Evolutionary conservation across 2,329 filamentous ascomycete species (phyloP).

Genomic region (Albifimbria verrucaria): DNA sequence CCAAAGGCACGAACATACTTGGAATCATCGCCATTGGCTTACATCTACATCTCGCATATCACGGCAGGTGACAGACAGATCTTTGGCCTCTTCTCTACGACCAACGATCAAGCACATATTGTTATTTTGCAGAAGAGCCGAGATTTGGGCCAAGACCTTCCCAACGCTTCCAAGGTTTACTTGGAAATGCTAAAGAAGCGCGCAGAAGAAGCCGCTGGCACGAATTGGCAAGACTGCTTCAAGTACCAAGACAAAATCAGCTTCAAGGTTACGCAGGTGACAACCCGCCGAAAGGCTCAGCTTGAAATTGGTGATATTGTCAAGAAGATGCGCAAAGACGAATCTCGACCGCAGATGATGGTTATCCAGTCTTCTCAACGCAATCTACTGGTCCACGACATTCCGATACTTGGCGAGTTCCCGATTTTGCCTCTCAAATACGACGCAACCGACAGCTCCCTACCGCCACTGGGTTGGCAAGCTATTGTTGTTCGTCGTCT

Average conservation of each 20-base stretch:
- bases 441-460: slow-evolving; percentile 77
- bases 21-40: slow-evolving; percentile 69
- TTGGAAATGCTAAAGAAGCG: slow-evolving; percentile 67
- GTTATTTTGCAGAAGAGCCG: slow-evolving; percentile 81
- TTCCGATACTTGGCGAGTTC: slow-evolving; percentile 79
- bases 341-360: slow-evolving; percentile 74
- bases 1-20: slow-evolving; percentile 69
- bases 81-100: slow-evolving; percentile 88
- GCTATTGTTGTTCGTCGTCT: slow-evolving; percentile 80
- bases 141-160: slow-evolving; percentile 76
- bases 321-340: slow-evolving; percentile 87
- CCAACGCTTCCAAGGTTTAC: slow-evolving; percentile 89
- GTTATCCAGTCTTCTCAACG: slow-evolving; percentile 89
- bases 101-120: slow-evolving; percentile 75
- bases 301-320: slow-evolving; percentile 84
- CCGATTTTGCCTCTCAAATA: slow-evolving; percentile 79
- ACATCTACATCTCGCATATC: slow-evolving; percentile 91
- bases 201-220: slow-evolving; percentile 62
- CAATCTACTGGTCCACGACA: slow-evolving; percentile 75
- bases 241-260: slow-evolving; percentile 81
- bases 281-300: slow-evolving; percentile 82
- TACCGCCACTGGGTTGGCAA: slow-evolving; percentile 94
- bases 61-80: slow-evolving; percentile 87
- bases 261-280: slow-evolving; percentile 85
- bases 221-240: slow-evolving; percentile 77